Evolutionary conservation across 2,329 filamentous ascomycete species (phyloP).

Genomic region (Colletotrichum agaves): DNA sequence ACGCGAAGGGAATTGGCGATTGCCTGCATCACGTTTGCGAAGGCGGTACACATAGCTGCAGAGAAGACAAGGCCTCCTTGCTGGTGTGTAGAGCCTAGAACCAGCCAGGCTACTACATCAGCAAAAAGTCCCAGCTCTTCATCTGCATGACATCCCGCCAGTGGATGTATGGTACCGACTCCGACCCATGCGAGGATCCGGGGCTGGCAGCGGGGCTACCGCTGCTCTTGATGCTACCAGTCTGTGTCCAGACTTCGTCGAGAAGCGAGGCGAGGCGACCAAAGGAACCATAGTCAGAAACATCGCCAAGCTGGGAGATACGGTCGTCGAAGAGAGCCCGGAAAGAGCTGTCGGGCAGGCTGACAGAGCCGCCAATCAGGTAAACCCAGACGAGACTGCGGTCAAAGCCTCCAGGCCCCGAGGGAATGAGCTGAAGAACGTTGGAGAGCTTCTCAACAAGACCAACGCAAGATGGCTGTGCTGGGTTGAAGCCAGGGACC

Average conservation of each 20-base stretch:
- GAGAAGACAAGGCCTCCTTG: constrained; percentile 23
- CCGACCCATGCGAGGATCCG: constrained; percentile 46
- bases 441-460: constrained; percentile 82
- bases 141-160: constrained; percentile 95
- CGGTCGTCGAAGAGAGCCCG: constrained; percentile 82
- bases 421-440: constrained; percentile 83
- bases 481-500: constrained; percentile 86
- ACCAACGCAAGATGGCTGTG: constrained; percentile 77
- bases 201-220: constrained; percentile 43
- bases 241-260: constrained; percentile 85
- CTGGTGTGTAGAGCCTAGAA: constrained; percentile 18
- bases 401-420: constrained; percentile 85
- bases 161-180: constrained; percentile 76
- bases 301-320: constrained; percentile 77
- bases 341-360: constrained; percentile 78
- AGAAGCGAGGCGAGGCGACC: constrained; percentile 84
- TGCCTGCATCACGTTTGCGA: constrained; percentile 50
- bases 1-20: constrained; percentile 44
- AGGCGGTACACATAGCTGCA: constrained; percentile 41
- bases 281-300: constrained; percentile 85
- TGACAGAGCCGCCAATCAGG: constrained; percentile 85
- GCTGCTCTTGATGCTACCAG: constrained; percentile 63
- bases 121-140: constrained; percentile 91
- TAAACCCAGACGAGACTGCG: constrained; percentile 93
- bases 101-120: constrained; percentile 68